Percentiles rank a stretch among this genome's conserved stretches.
These are phyloP conservation scores for Septoria petroselini DNA, from an alignment of 2,329 filamentous ascomycete genomes.

Conservation along the genomic window DNA sequence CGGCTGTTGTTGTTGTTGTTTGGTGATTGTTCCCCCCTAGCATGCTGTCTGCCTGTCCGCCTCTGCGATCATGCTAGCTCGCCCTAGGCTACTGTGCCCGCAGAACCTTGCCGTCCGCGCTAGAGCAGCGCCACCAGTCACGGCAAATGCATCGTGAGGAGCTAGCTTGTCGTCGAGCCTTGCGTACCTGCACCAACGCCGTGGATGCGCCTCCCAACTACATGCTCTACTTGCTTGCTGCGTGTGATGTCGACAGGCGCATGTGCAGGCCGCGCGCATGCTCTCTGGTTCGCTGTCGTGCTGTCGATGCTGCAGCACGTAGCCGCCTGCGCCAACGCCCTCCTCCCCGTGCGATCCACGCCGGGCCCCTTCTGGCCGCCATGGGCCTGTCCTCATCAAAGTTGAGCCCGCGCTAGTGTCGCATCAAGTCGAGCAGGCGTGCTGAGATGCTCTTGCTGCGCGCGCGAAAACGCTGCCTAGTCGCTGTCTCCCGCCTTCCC, in stretches of 20 bases:
- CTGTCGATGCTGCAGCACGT: no score
- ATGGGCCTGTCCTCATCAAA: constrained; percentile 3
- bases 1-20: neutral
- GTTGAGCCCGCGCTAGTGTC: constrained; percentile 11
- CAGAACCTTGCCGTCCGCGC: constrained; percentile 4
- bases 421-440: constrained; percentile 10
- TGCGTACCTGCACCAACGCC: constrained; percentile 18
- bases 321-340: neutral
- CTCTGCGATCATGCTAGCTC: constrained; percentile 9
- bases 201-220: constrained; percentile 14
- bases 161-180: constrained; percentile 8
- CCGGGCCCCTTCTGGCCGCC: neutral
- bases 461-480: constrained; percentile 9
- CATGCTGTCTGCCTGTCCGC: neutral
- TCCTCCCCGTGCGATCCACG: neutral
- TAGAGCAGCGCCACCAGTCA: constrained; percentile 2
- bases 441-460: no score
- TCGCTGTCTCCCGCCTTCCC: constrained; percentile 10
- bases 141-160: constrained; percentile 5
- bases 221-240: constrained; percentile 2
- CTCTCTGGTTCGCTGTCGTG: constrained; percentile 1
- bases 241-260: constrained; percentile 1
- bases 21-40: no score
- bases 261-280: neutral
- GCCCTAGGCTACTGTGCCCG: constrained; percentile 1